Percentiles rank a stretch among this genome's conserved stretches.
Evolutionary conservation across 768 basidiomycete genomes (phyloP).

Genomic region (Russula emetica): DNA sequence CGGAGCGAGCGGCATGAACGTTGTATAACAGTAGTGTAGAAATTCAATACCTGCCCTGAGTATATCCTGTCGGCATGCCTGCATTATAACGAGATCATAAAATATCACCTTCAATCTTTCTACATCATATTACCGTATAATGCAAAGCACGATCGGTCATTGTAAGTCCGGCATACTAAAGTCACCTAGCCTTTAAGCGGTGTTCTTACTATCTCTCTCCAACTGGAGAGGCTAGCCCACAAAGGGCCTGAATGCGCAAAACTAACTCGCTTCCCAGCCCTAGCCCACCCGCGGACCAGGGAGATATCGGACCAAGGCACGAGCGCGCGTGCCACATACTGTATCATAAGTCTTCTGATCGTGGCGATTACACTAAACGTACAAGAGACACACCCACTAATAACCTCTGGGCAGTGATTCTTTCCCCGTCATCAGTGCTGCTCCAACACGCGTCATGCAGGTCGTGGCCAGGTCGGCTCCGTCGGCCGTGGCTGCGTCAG

Average conservation of each 20-base stretch:
- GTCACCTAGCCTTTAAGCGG: background rate
- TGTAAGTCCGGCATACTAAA: background rate
- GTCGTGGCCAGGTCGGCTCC: slow-evolving; percentile 68
- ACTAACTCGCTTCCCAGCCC: background rate
- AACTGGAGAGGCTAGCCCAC: slow-evolving; percentile 3
- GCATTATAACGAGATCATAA: slow-evolving; percentile 20
- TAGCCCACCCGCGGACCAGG: background rate
- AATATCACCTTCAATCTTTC: background rate
- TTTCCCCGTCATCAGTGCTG: background rate
- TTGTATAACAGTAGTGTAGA: too few species aligned
- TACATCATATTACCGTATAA: background rate
- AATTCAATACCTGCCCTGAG: background rate
- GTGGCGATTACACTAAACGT: slow-evolving; percentile 13
- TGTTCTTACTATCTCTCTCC: background rate
- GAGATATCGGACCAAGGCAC: background rate
- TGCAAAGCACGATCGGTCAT: background rate
- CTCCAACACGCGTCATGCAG: slow-evolving; percentile 38
- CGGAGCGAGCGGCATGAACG: background rate
- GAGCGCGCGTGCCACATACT: slow-evolving; percentile 16
- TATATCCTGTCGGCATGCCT: background rate
- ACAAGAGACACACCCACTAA: slow-evolving; percentile 6
- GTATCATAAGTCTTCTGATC: slow-evolving; percentile 6
- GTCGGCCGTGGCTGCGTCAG: slow-evolving; percentile 56
- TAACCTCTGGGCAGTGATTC: background rate
- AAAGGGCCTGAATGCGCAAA: background rate